phyloP scores from a whole-genome alignment of 371 early-diverging fungal species.

The Mucor indicus region DNA sequence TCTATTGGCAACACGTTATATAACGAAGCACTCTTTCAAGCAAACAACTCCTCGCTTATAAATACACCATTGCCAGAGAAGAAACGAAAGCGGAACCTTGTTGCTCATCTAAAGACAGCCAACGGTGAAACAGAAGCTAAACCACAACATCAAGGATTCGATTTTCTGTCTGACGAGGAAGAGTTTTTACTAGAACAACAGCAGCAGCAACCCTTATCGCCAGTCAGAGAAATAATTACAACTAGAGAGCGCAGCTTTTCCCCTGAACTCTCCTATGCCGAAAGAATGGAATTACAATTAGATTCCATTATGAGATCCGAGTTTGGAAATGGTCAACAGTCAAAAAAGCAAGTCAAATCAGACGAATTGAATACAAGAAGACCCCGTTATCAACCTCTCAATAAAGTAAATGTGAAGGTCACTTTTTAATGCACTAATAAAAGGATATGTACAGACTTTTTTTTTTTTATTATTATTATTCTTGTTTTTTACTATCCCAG shows the following conservation, averaged over 20 bases:
- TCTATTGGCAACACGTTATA: too few species aligned
- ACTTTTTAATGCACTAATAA: conserved; percentile 15
- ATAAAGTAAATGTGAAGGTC: conserved; percentile 18
- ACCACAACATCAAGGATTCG: not conserved
- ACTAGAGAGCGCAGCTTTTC: conserved; percentile 7
- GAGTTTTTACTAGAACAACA: not conserved
- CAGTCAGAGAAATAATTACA: not conserved
- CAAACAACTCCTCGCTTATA: too few species aligned
- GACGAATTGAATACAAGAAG: not conserved
- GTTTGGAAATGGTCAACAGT: conserved; percentile 1
- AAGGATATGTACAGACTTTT: not conserved
- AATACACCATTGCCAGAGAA: conserved; percentile 6
- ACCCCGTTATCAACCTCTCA: conserved; percentile 17
- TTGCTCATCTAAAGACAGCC: conserved; percentile 19
- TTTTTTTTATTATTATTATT: not conserved
- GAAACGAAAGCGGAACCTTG: conserved; percentile 20
- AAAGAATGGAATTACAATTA: conserved; percentile 21
- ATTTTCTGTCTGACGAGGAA: conserved; percentile 20
- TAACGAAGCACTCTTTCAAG: too few species aligned
- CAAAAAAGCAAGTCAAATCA: not conserved
- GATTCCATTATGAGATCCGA: conserved; percentile 18
- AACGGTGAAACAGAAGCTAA: conserved; percentile 13
- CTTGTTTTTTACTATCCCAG: conserved; percentile 24
- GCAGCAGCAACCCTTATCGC: not conserved
- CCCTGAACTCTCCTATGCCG: conserved; percentile 14